Base-by-base conservation (phyloP, 306 rosid genomes). In the Dicorynia guianensis region DNA sequence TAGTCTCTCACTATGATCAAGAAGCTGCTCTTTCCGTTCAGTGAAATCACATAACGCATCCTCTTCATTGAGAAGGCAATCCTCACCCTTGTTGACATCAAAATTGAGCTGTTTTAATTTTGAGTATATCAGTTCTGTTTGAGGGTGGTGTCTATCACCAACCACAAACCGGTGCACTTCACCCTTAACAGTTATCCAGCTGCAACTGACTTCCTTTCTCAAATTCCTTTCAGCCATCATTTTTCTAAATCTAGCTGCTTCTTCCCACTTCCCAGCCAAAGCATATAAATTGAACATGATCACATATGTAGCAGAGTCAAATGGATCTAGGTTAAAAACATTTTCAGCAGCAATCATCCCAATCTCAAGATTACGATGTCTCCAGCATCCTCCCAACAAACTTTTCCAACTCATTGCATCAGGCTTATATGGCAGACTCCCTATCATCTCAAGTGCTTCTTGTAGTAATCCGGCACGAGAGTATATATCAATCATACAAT, bases 381-480 rank as follows among this genome's bases (percentile, higher is more conserved):
- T 89, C 89, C 91, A 87, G 71, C 91, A 83, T 39, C 91, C 91
- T 79, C 91, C 91, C 65, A 89, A 71, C 58, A 87, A 79, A 58
- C 88, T 79, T 62, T 89, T 87, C 89, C 93, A 89, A 72, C 89
- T 87, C 87, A 85, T 75, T 14, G 81, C 81, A 74, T 87, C 89
- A 2, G 91, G 88, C 43, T 84, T 72, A 73, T 71, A 71, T 38
- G 88, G 81, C 76, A 86, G 79, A 58, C 76, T 75, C 60, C 40
- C 70, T 72, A 86, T 84, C 83, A 89, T 55, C 65, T 78, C 77
- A 44, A 80, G 85, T 33, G 88, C 91, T 75, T 86, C 84, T 50
- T 78, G 76, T 3, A 84, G 80, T 39, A 80, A 72, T 52, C 93
- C 91, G 11, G 85, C 87, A 53, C 91, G 88, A 66, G 91, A 76